Conservation (phyloP, 176 grass and related monocot species). For the Areca catechu region DNA sequence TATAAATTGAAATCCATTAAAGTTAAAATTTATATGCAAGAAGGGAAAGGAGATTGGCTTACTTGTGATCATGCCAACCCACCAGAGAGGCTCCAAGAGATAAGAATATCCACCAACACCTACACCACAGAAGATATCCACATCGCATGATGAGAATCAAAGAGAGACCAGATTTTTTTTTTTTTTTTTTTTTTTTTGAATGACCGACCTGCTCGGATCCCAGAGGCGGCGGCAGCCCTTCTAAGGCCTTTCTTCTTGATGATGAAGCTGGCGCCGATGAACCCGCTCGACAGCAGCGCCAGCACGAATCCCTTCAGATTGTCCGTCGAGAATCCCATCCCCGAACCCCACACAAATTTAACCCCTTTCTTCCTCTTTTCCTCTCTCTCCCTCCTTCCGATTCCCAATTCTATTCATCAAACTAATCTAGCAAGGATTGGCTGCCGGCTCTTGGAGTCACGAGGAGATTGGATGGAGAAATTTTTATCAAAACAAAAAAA, state of each 20-base stretch:
- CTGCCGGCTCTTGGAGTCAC: too few species aligned
- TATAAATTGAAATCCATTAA: too few species aligned
- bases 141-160: slow-evolving; percentile 13
- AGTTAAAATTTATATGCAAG: not conserved
- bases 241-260: slow-evolving; percentile 97
- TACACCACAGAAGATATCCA: slow-evolving; percentile 18
- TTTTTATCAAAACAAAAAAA: too few species aligned
- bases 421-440: too few species aligned
- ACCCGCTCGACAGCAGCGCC: slow-evolving; percentile 79
- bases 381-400: too few species aligned
- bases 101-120: slow-evolving; percentile 90
- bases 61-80: slow-evolving; percentile 97
- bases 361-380: too few species aligned
- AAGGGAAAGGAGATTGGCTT: slow-evolving; percentile 21
- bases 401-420: too few species aligned
- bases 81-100: slow-evolving; percentile 90
- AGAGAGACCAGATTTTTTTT: not conserved
- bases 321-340: slow-evolving; percentile 59
- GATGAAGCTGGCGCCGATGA: slow-evolving; percentile 97
- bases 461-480: too few species aligned
- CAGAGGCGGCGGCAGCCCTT: slow-evolving; percentile 65
- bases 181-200: too few species aligned
- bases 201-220: slow-evolving; percentile 60
- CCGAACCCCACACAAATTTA: not conserved
- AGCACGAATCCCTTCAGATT: slow-evolving; percentile 79